A percentile compares a stretch with the other conserved stretches of the same genome.
Evolutionary conservation across 2,329 filamentous ascomycete genomes (phyloP).

Genomic region (Capronia americana): DNA sequence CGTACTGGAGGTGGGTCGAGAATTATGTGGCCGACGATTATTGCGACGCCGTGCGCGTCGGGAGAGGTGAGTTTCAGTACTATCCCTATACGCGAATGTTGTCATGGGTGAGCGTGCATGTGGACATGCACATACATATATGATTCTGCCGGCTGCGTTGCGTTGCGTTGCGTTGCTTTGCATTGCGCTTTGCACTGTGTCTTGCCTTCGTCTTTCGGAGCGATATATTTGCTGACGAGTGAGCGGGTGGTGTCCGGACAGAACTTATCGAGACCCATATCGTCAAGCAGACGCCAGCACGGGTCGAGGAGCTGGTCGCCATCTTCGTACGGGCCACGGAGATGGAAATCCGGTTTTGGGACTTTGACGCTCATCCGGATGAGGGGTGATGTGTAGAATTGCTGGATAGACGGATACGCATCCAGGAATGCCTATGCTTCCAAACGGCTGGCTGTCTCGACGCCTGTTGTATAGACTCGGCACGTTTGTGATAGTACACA

Average conservation of each 20-base stretch:
- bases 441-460: neutral
- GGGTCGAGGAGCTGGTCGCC: slow-evolving; percentile 80
- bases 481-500: neutral
- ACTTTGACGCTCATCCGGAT: slow-evolving; percentile 62
- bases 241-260: slow-evolving; percentile 42
- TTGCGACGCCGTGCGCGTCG: slow-evolving; percentile 70
- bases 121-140: too few species aligned
- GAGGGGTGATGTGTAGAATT: neutral
- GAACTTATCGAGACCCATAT: slow-evolving; percentile 78
- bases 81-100: neutral
- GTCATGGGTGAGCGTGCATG: neutral
- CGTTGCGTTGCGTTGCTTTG: neutral
- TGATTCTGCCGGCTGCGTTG: neutral
- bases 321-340: slow-evolving; percentile 88
- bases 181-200: neutral
- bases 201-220: neutral
- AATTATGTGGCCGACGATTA: slow-evolving; percentile 88
- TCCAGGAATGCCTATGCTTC: neutral
- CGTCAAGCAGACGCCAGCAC: slow-evolving; percentile 71
- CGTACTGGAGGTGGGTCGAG: slow-evolving; percentile 89
- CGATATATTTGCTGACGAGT: neutral
- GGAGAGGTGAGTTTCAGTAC: slow-evolving; percentile 44
- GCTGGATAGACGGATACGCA: neutral
- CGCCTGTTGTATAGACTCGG: neutral
- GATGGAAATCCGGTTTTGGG: slow-evolving; percentile 78